These are phyloP conservation scores for Blastobotrys muscicola DNA, from an alignment of 805 yeast genomes.

Conservation along the genomic window DNA sequence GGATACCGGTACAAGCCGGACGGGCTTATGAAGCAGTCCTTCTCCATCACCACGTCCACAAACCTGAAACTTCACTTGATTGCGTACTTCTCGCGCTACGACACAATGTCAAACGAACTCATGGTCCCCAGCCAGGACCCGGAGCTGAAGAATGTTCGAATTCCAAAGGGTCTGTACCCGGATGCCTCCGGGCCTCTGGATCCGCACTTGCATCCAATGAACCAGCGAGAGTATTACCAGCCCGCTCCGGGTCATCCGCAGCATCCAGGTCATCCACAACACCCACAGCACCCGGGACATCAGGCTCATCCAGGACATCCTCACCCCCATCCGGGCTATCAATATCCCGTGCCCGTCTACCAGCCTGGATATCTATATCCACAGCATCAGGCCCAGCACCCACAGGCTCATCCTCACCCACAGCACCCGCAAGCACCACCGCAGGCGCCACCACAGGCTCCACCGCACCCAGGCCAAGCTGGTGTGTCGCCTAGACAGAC, in stretches of 20 bases:
- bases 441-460: conserved; percentile 2
- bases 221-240: conserved; percentile 2
- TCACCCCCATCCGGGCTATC: conserved; percentile 3
- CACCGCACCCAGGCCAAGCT: conserved; percentile 2
- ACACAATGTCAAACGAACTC: conserved; percentile 23
- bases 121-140: conserved; percentile 40
- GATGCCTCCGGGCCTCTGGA: conserved; percentile 22
- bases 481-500: neutral
- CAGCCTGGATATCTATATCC: conserved; percentile 1
- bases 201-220: conserved; percentile 1
- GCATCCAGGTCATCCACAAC: conserved; percentile 7
- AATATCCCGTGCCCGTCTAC: too few relatives aligned
- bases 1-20: conserved; percentile 36
- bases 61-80: conserved; percentile 52
- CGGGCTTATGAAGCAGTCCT: conserved; percentile 58
- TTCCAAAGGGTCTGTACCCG: conserved; percentile 32
- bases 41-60: conserved; percentile 44
- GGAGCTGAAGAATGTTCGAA: conserved; percentile 25
- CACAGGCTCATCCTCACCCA: conserved; percentile 2
- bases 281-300: conserved; percentile 6
- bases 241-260: neutral
- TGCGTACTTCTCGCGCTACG: conserved; percentile 37
- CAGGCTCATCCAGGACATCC: conserved; percentile 6
- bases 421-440: conserved; percentile 2
- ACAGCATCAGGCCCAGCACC: conserved; percentile 4